Conservation (phyloP, 2,329 filamentous ascomycete genomes). For the Daldinia sp. region DNA sequence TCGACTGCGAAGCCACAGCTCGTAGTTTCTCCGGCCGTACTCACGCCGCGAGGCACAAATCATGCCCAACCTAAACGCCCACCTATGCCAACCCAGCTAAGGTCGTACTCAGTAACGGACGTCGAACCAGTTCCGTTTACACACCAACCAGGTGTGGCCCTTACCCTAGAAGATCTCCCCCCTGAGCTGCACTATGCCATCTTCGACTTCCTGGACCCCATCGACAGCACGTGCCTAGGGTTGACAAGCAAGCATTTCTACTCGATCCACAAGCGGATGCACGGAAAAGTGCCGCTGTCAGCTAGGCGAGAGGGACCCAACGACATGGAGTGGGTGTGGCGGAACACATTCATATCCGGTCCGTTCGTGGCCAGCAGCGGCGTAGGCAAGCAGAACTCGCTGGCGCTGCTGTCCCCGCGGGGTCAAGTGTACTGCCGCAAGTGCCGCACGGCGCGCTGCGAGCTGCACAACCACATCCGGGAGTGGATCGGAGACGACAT, state of each 20-base stretch:
- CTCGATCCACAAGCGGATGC: slow-evolving; percentile 67
- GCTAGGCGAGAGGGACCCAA: slow-evolving; percentile 71
- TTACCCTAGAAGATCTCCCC: slow-evolving; percentile 66
- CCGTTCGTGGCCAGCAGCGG: slow-evolving; percentile 53
- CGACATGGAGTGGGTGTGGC: slow-evolving; percentile 73
- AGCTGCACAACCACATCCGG: slow-evolving; percentile 72
- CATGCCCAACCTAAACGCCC: slow-evolving; percentile 48
- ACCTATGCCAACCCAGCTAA: slow-evolving; percentile 60
- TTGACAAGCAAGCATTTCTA: slow-evolving; percentile 70
- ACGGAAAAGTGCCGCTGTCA: slow-evolving; percentile 68
- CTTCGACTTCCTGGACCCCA: slow-evolving; percentile 72
- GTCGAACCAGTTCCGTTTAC: slow-evolving; percentile 66
- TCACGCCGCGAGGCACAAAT: slow-evolving; percentile 16
- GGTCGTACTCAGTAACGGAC: slow-evolving; percentile 72
- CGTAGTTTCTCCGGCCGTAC: slow-evolving; percentile 31
- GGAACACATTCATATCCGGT: slow-evolving; percentile 58
- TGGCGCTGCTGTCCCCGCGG: slow-evolving; percentile 64
- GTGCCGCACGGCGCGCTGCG: slow-evolving; percentile 71
- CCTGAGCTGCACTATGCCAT: slow-evolving; percentile 70
- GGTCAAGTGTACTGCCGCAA: slow-evolving; percentile 73
- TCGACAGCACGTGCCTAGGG: slow-evolving; percentile 72
- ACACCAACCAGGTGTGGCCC: slow-evolving; percentile 60
- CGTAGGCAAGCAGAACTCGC: slow-evolving; percentile 48
- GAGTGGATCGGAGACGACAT: slow-evolving; percentile 68
- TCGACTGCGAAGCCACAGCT: slow-evolving; percentile 4